Evolutionary conservation across 495 filamentous ascomycete species (phyloP).

Genomic region (Aspergillus avenaceus): DNA sequence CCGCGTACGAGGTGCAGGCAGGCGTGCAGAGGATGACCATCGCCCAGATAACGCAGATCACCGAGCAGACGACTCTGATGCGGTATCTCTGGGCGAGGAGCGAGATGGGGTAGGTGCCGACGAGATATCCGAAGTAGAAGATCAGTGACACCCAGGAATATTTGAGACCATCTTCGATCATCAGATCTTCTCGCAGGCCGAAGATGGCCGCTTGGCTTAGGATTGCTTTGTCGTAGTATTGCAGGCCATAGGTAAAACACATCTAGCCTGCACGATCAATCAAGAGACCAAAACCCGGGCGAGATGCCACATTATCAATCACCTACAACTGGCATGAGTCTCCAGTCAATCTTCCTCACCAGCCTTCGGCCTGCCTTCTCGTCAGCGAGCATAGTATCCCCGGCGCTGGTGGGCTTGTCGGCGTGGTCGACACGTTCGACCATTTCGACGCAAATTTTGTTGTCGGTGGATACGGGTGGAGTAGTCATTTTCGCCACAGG

Average conservation of each 20-base stretch:
- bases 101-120: constrained; percentile 42
- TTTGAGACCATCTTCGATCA: constrained; percentile 30
- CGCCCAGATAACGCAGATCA: constrained; percentile 32
- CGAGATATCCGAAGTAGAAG: constrained; percentile 47
- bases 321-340: constrained; percentile 45
- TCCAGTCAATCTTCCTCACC: constrained; percentile 42
- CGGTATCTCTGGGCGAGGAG: constrained; percentile 39
- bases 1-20: constrained; percentile 29
- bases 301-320: too few relatives aligned
- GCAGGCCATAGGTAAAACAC: constrained; percentile 28
- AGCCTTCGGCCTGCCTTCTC: too few relatives aligned
- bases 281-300: too few relatives aligned
- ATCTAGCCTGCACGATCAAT: too few relatives aligned
- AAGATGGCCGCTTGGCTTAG: constrained; percentile 43
- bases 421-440: too few relatives aligned
- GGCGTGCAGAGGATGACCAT: constrained; percentile 33
- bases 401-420: too few relatives aligned
- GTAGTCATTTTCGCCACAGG: too few relatives aligned
- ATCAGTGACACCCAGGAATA: constrained; percentile 37
- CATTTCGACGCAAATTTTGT: too few relatives aligned
- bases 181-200: constrained; percentile 32
- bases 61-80: constrained; percentile 39
- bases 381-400: too few relatives aligned
- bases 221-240: constrained; percentile 51
- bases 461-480: too few relatives aligned